Percentiles rank a stretch among this genome's conserved stretches.
Evolutionary conservation across 768 basidiomycete species (phyloP).

Genomic region (Clitopilus passeckerianus): DNA sequence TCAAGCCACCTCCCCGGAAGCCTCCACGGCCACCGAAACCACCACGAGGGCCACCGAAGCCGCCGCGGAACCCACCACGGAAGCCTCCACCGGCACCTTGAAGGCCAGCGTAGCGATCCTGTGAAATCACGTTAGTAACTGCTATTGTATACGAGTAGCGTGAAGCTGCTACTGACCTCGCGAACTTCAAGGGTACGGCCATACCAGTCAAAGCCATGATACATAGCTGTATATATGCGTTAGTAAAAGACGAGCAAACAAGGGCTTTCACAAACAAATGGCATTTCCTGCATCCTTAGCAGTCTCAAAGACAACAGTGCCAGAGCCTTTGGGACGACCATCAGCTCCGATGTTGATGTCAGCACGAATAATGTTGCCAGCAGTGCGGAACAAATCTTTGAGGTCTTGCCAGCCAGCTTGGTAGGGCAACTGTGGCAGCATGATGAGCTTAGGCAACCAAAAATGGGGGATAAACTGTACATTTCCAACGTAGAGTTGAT

Average conservation of each 20-base stretch:
- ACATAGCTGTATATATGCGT: constrained; percentile 67
- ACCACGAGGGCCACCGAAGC: not conserved
- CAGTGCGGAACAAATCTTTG: constrained; percentile 94
- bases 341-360: constrained; percentile 94
- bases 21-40: constrained; percentile 32
- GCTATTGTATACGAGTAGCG: no score
- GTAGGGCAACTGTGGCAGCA: constrained; percentile 69
- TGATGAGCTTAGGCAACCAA: not conserved
- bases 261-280: constrained; percentile 61
- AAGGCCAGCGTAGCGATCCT: constrained; percentile 89
- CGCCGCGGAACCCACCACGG: constrained; percentile 47
- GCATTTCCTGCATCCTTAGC: constrained; percentile 88
- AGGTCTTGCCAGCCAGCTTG: constrained; percentile 99
- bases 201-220: constrained; percentile 97
- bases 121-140: not conserved
- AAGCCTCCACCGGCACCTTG: constrained; percentile 61
- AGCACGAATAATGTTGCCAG: constrained; percentile 92
- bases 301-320: constrained; percentile 95
- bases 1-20: constrained; percentile 44
- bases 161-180: constrained; percentile 49
- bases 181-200: constrained; percentile 93
- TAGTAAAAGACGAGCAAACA: not conserved
- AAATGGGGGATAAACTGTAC: constrained; percentile 36
- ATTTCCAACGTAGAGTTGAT: constrained; percentile 91
- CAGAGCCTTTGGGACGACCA: constrained; percentile 92